Conservation (phyloP, 768 basidiomycete species). For the Lactarius vividus region DNA sequence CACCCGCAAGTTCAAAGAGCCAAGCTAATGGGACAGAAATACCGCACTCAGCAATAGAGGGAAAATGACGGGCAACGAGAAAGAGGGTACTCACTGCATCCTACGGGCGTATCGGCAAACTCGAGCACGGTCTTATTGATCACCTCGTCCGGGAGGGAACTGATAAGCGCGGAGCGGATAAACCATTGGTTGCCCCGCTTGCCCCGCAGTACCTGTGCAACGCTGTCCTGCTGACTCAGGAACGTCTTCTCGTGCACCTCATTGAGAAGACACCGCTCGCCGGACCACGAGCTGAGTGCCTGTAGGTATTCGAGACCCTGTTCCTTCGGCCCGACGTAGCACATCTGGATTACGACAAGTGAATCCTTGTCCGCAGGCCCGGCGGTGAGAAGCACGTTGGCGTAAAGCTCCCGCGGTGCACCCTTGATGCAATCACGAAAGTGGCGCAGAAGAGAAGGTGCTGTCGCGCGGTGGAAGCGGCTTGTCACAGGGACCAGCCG, state of each 20-base stretch:
- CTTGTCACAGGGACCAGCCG: conserved; percentile 39
- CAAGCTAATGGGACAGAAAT: conserved; percentile 52
- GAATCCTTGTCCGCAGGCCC: conserved; percentile 83
- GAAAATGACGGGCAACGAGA: neutral
- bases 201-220: conserved; percentile 85
- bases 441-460: conserved; percentile 85
- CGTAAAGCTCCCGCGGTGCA: conserved; percentile 83
- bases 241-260: conserved; percentile 91
- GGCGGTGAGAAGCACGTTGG: conserved; percentile 87
- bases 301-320: conserved; percentile 76
- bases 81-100: conserved; percentile 69
- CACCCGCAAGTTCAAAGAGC: conserved; percentile 89
- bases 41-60: neutral
- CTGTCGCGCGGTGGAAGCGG: conserved; percentile 83
- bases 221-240: conserved; percentile 85
- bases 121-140: conserved; percentile 79
- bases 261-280: conserved; percentile 80
- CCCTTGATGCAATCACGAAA: conserved; percentile 92
- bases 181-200: conserved; percentile 87
- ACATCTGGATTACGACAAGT: conserved; percentile 88
- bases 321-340: conserved; percentile 75
- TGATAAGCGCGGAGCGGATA: conserved; percentile 82
- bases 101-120: conserved; percentile 82
- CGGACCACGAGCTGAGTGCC: conserved; percentile 86
- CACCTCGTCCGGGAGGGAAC: conserved; percentile 81